Conservation (phyloP, 192 early-diverging fungal species). For the Polychytrium aggregatum region DNA sequence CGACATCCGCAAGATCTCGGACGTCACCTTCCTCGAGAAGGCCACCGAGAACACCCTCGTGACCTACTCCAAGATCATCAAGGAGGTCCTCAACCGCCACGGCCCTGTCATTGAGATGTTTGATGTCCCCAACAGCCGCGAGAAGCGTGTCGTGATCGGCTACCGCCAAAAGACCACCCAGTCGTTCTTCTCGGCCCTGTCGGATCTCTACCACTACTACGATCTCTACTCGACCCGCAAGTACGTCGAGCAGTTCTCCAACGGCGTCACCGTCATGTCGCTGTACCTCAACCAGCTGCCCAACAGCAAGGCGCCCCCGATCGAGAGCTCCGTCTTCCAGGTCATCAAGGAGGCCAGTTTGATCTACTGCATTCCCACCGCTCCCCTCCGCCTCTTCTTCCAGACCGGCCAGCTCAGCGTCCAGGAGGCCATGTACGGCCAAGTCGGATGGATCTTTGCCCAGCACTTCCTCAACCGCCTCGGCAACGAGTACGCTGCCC, state of each 20-base stretch:
- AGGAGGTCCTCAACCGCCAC: constrained; percentile 68
- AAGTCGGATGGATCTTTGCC: constrained; percentile 94
- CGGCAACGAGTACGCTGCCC: constrained; percentile 82
- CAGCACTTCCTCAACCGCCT: constrained; percentile 99
- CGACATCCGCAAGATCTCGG: constrained; percentile 77
- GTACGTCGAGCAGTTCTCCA: constrained; percentile 99
- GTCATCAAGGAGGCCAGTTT: constrained; percentile 95
- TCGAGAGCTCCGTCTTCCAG: constrained; percentile 82
- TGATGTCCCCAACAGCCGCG: constrained; percentile 76
- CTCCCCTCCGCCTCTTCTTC: constrained; percentile 89
- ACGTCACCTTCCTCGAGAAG: constrained; percentile 89
- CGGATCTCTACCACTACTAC: constrained; percentile 98
- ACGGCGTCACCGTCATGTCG: constrained; percentile 89
- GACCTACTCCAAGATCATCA: constrained; percentile 80
- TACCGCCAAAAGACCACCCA: constrained; percentile 82
- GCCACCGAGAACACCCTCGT: constrained; percentile 83
- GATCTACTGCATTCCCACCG: constrained; percentile 91
- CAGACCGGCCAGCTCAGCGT: constrained; percentile 78
- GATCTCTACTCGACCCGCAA: constrained; percentile 89
- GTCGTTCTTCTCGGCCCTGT: constrained; percentile 86
- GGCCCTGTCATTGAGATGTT: constrained; percentile 93
- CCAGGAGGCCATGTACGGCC: constrained; percentile 92
- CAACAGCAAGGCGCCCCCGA: constrained; percentile 64
- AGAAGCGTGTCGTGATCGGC: constrained; percentile 86
- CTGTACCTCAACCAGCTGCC: constrained; percentile 82